phyloP scores from a whole-genome alignment of 2,329 filamentous ascomycete genomes.

The Epicoccum sorghinum region DNA sequence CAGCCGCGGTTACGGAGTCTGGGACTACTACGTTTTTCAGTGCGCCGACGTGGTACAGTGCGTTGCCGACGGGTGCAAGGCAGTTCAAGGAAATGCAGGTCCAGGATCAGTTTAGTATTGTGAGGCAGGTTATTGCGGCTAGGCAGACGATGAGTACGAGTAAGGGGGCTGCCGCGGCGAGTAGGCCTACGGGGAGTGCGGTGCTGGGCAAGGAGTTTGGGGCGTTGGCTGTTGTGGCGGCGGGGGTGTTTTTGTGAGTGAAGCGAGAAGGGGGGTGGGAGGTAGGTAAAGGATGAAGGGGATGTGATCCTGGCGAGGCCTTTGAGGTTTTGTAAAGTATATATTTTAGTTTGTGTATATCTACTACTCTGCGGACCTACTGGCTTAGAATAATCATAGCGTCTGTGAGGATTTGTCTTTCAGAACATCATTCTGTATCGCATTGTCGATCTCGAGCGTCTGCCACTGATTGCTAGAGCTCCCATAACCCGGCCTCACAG shows the following conservation, averaged over 20 bases:
- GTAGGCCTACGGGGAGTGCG: slow-evolving; percentile 28
- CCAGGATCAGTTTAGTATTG: slow-evolving; percentile 37
- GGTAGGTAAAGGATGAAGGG: too few relatives aligned
- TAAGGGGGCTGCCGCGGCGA: slow-evolving; percentile 22
- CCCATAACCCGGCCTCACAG: too few relatives aligned
- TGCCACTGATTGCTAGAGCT: too few relatives aligned
- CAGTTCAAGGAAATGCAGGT: slow-evolving; percentile 42
- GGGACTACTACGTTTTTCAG: slow-evolving; percentile 30
- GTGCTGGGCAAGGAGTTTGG: slow-evolving; percentile 32
- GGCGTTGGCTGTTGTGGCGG: slow-evolving; percentile 36
- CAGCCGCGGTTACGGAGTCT: slow-evolving; percentile 32
- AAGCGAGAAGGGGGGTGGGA: too few relatives aligned
- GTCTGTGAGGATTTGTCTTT: too few relatives aligned
- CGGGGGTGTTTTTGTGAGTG: slow-evolving; percentile 36
- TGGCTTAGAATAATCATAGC: too few relatives aligned
- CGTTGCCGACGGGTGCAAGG: slow-evolving; percentile 34
- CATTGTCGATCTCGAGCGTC: too few relatives aligned
- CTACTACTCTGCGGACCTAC: too few relatives aligned
- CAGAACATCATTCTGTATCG: too few relatives aligned
- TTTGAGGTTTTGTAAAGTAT: too few relatives aligned
- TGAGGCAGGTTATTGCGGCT: slow-evolving; percentile 29
- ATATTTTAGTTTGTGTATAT: too few relatives aligned
- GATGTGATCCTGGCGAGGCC: too few relatives aligned
- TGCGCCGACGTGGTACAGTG: slow-evolving; percentile 38
- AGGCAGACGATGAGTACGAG: slow-evolving; percentile 25